Evolutionary conservation across 768 basidiomycete genomes (phyloP), one percentile per base, ranked within the genome.

Genomic region (Suillus clintonianus): DNA sequence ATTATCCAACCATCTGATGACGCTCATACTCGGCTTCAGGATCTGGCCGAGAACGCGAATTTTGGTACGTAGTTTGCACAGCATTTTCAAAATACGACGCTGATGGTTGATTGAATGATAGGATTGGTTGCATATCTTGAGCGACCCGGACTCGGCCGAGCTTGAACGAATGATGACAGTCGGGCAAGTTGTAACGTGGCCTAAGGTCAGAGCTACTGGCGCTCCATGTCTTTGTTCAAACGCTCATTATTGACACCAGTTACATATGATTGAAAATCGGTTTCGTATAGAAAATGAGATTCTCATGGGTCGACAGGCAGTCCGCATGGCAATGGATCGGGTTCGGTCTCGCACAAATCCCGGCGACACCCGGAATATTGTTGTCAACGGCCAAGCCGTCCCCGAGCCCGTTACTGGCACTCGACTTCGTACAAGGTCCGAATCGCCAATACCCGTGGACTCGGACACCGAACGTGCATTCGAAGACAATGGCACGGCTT

Each of bases 211-310:
- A 30, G 24, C 41, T 19, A 41, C 39, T 57, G 10, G 39, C 56
- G 3, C 17, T 57, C 56, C 24, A 1, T 41, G 6, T 39, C 17
- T 37, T 22, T 37, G 11, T 27, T 41, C 11, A 13, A 19, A 13
- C n/a, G 27, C 39, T 57, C 27, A 57, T 57, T 11, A 11, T 41
- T 37, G 24, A 57, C 24, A 41, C 27, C 56, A 96, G 95, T 78
- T 97, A 15, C 94, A 94, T 69, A 98, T 99, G 86, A 92, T 98
- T 63, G 88, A 90, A 72, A 98, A 99, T 74, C 85, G 97, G n/a
- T 83, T 87, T 67, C 85, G 86, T 10, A 81, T 94, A n/a, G 90
- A 97, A 76, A 88, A 87, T 61, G 89, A 94, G 68, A 92, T 97
- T 55, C 80, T 88, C 45, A 78, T 89, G 13, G 95, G 95, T 22